A percentile compares a stretch with the other conserved stretches of the same genome.
phyloP scores from a whole-genome alignment of 2,329 filamentous ascomycete species.

The Xylaria digitata region DNA sequence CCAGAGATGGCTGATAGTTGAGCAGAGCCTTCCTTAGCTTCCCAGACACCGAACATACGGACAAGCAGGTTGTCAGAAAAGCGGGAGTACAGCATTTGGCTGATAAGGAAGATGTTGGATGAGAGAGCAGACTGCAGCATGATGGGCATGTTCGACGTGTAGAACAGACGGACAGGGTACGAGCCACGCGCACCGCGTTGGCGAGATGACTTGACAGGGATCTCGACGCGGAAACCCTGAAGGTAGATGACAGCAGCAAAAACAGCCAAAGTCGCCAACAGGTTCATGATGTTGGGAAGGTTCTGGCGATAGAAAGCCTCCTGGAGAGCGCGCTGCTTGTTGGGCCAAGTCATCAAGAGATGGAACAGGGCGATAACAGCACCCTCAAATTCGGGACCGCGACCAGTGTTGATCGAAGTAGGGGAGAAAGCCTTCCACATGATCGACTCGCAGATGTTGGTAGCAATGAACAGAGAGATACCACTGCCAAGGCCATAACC shows the following conservation, averaged over 20 bases:
- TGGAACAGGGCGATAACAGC: constrained; percentile 98
- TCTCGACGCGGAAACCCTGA: constrained; percentile 99
- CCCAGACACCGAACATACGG: constrained; percentile 97
- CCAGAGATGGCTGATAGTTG: constrained; percentile 95
- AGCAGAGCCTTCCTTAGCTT: constrained; percentile 93
- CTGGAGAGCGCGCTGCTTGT: constrained; percentile 98
- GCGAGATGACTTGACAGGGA: constrained; percentile 98
- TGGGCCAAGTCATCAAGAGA: constrained; percentile 96
- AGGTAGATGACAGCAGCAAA: constrained; percentile 99
- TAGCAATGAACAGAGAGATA: constrained; percentile 99
- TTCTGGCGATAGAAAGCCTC: constrained; percentile 99
- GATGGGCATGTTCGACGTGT: constrained; percentile 99
- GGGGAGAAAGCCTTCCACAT: constrained; percentile 99
- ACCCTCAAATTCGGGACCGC: constrained; percentile 98
- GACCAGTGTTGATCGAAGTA: constrained; percentile 98
- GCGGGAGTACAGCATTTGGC: constrained; percentile 98
- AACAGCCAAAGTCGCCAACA: constrained; percentile 89
- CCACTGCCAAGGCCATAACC: constrained; percentile 98
- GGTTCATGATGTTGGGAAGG: constrained; percentile 99
- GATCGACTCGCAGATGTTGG: constrained; percentile 99
- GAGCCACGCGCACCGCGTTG: constrained; percentile 98
- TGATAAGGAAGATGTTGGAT: constrained; percentile 99
- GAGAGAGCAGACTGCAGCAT: constrained; percentile 99
- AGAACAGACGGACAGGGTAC: constrained; percentile 98
- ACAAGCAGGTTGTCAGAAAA: constrained; percentile 99